Evolutionary conservation across 2,329 filamentous ascomycete species (phyloP), one percentile per base, ranked within the genome.

Genomic region (Calonectria hongkongensis): DNA sequence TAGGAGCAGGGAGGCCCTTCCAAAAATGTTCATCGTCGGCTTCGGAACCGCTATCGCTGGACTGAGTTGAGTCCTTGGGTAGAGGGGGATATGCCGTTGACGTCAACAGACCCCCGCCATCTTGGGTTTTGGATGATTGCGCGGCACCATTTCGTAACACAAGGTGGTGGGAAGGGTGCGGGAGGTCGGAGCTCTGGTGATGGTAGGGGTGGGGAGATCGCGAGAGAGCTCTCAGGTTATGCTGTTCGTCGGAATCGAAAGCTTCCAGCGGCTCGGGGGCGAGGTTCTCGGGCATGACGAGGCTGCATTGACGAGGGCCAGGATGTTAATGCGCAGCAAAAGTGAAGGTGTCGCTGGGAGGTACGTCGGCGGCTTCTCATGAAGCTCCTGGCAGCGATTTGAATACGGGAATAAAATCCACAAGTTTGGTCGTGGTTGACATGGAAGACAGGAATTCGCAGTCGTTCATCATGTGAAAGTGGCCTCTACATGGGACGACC

Each of bases 21-120:
- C 98, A 87, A 77, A 96, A 93, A 75, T 96, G 94, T 83, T 98
- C 96, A 85, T 98, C 96, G 80, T 98, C 96, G 47, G 96, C 96
- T 82, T 98, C 96, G 21, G 96, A 98, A 28, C 96, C 96, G 82
- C 95, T 98, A 78, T 98, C 96, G 83, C 95, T 98, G 13, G 90
- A 91, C 2, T 92, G 89, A 1, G 89, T 88, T 5, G 90, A 91
- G 65, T 90, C 88, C 75, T 87, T 88, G 71, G 85, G 83, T 74
- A 86, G 84, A 54, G 79, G 76, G n/a, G 78, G 73, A 62, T 72
- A 79, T n/a, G 70, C 66, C 28, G 78, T 77, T 9, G 78, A 77
- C 36, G 81, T 80, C n/a, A 72, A 70, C 33, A 73, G 74, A 65
- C 71, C 74, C 68, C 72, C 68, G 68, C 73, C 76, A 72, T 74